These are phyloP conservation scores for Lithohypha guttulata DNA, from an alignment of 2,329 filamentous ascomycete species.

Conservation along the genomic window DNA sequence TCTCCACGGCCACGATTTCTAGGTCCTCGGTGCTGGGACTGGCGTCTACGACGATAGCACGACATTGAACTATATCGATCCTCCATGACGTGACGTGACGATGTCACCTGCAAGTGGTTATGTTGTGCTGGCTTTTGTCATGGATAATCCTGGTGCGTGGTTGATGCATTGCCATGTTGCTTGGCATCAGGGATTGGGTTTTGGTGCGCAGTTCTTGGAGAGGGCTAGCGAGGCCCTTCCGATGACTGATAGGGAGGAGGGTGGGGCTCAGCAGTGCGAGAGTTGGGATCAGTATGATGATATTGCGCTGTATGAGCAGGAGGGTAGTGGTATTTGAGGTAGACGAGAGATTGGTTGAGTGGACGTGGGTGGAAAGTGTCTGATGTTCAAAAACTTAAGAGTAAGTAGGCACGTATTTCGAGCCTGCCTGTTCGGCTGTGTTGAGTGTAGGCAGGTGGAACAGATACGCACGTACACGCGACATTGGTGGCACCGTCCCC, in stretches of 20 bases:
- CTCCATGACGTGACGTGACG: conserved; percentile 30
- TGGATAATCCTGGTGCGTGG: conserved; percentile 33
- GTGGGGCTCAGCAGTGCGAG: conserved; percentile 28
- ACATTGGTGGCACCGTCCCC: too few species aligned
- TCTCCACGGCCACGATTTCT: conserved; percentile 19
- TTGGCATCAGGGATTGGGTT: conserved; percentile 24
- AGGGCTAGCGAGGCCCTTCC: conserved; percentile 21
- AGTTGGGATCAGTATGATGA: conserved; percentile 20
- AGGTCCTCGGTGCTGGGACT: conserved; percentile 16
- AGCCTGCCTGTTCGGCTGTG: too few species aligned
- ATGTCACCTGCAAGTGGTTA: conserved; percentile 30
- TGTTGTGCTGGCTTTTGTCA: conserved; percentile 31
- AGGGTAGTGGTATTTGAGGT: conserved; percentile 22
- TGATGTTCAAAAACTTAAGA: too few species aligned
- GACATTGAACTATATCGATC: conserved; percentile 24
- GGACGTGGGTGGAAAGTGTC: too few species aligned
- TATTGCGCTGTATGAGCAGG: conserved; percentile 18
- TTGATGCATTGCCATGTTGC: conserved; percentile 29
- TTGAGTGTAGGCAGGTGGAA: too few species aligned
- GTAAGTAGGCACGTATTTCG: too few species aligned
- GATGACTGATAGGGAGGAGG: background rate
- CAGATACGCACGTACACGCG: too few species aligned
- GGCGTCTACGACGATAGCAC: conserved; percentile 11
- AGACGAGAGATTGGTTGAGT: too few species aligned
- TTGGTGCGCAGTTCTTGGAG: conserved; percentile 28